Evolutionary conservation across 192 early-diverging fungal species (phyloP).

Genomic region (Linnemannia exigua): DNA sequence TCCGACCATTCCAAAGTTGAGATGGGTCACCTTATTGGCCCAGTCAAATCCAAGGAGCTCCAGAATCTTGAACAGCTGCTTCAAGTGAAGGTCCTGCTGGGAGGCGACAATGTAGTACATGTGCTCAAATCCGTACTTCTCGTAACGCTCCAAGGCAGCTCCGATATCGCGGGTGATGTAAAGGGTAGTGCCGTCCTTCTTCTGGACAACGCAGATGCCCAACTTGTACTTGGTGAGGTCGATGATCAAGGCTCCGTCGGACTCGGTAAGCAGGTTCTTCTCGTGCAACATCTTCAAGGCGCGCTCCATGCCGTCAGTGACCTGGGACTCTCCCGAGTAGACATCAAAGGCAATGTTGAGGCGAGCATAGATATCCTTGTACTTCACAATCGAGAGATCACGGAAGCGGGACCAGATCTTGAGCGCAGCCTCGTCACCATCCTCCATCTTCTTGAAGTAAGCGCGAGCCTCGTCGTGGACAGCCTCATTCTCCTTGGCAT

Average conservation of each 20-base stretch:
- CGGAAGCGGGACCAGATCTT: slow-evolving; percentile 91
- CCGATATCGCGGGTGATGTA: slow-evolving; percentile 98
- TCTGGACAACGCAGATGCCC: slow-evolving; percentile 85
- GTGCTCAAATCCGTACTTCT: slow-evolving; percentile 90
- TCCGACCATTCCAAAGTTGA: slow-evolving; percentile 95
- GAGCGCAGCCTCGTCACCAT: slow-evolving; percentile 86
- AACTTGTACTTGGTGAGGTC: slow-evolving; percentile 90
- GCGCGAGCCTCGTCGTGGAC: slow-evolving; percentile 89
- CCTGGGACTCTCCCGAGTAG: slow-evolving; percentile 97
- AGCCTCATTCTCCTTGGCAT: slow-evolving; percentile 71
- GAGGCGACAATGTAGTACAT: slow-evolving; percentile 94
- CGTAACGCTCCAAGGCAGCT: slow-evolving; percentile 91
- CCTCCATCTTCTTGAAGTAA: slow-evolving; percentile 96
- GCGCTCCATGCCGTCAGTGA: slow-evolving; percentile 77
- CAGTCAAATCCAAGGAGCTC: slow-evolving; percentile 87
- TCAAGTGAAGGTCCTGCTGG: slow-evolving; percentile 92
- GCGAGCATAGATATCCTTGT: slow-evolving; percentile 91
- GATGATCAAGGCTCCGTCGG: slow-evolving; percentile 89
- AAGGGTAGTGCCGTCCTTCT: slow-evolving; percentile 92
- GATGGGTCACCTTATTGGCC: slow-evolving; percentile 86
- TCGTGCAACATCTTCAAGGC: slow-evolving; percentile 81
- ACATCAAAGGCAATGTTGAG: slow-evolving; percentile 95
- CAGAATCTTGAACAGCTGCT: slow-evolving; percentile 95
- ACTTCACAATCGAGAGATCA: slow-evolving; percentile 91
- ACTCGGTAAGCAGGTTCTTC: slow-evolving; percentile 77